Base-by-base conservation (phyloP, 2,329 filamentous ascomycete species). In the Daldinia sp. region DNA sequence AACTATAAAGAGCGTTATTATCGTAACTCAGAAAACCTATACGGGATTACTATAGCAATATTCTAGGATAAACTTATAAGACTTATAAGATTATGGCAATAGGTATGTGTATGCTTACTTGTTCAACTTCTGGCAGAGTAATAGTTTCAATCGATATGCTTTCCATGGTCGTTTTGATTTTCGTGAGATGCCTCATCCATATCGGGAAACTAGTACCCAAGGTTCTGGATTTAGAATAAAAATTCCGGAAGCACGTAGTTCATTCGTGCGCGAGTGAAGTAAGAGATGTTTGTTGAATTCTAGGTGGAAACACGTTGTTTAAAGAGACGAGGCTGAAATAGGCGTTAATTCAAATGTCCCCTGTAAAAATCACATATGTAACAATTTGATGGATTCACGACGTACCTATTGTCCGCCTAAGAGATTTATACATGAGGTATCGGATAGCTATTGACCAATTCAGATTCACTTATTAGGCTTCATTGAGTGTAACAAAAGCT, bases 1-100 rank as follows among this genome's bases (percentile, higher is more conserved):
- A 87, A 71, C 79, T 80, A 58, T 41, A 17, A 50, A 19, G 30
- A 54, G 32, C 8, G 49, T 63, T 29, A 61, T 34, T 27, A 48
- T 9, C 19, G 21, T 25, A 37, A 13, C 13, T 13, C 13, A 35
- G 4, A 11, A 10, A 25, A 30, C 19, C 32, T 4, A 11, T 10
- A 39, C 17, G 17, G 8, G 7, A n/a, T 19, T 15, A 5, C 8
- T 17, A 10, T 9, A 10, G 17, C 4, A 19, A 37, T 17, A 15
- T 11, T 37, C 34, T 25, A 3, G 10, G 9, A 6, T 43, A 5
- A 23, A 41, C n/a, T n/a, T 1, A 7, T 17, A 23, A 13, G 17
- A 13, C 13, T 21, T 3, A 19, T n/a, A 4, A 11, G 37, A n/a
- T n/a, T 15, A 45, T 45, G 6, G 3, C 3, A 15, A 45, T n/a